Conservation (phyloP, 805 yeast genomes). For the Cyberlindnera xishuangbannaensis region DNA sequence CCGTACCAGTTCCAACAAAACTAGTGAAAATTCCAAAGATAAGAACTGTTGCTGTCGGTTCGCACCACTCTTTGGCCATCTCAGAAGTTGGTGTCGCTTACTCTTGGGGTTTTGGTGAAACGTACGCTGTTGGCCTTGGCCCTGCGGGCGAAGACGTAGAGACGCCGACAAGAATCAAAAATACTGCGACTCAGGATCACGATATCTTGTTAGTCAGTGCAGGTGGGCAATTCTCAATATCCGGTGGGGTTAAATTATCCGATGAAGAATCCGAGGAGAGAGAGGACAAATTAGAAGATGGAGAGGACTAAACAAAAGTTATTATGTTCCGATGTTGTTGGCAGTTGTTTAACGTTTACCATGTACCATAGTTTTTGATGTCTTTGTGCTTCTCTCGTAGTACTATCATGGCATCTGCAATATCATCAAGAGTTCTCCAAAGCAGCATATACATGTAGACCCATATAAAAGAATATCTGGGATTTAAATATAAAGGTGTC, state of each 20-base stretch:
- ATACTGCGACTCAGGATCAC: slow-evolving; percentile 86
- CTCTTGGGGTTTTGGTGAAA: slow-evolving; percentile 98
- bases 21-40: slow-evolving; percentile 52
- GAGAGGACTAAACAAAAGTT: slow-evolving; percentile 26
- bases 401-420: too few relatives aligned
- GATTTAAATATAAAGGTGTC: too few relatives aligned
- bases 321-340: not conserved
- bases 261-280: slow-evolving; percentile 38
- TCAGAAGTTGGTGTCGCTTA: slow-evolving; percentile 78
- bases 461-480: too few relatives aligned
- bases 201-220: slow-evolving; percentile 73
- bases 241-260: slow-evolving; percentile 61
- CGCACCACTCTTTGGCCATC: slow-evolving; percentile 88
- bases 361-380: too few relatives aligned
- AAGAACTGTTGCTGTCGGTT: slow-evolving; percentile 68
- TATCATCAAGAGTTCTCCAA: too few relatives aligned
- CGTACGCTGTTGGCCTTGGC: slow-evolving; percentile 94
- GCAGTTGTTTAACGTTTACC: too few relatives aligned
- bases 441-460: too few relatives aligned
- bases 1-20: slow-evolving; percentile 80
- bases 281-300: slow-evolving; percentile 47
- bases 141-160: slow-evolving; percentile 82
- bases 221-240: slow-evolving; percentile 93
- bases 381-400: too few relatives aligned
- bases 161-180: slow-evolving; percentile 80